Conservation (phyloP, 1,139 yeast genomes). For the Protomyces lactucae-debilis region DNA sequence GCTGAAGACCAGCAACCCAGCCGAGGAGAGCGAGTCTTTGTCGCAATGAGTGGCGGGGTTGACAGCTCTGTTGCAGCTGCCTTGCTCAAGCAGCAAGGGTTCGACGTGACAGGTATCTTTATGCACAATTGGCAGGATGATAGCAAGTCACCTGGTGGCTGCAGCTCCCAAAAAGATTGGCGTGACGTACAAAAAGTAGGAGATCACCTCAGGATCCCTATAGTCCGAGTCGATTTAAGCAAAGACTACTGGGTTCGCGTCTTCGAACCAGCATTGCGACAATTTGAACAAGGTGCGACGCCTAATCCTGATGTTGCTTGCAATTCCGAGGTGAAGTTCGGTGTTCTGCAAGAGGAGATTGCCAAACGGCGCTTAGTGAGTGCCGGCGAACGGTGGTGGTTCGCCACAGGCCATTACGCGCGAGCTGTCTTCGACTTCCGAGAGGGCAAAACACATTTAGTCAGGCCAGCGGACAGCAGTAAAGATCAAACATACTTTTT, state of each 20-base stretch:
- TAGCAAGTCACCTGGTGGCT: slow-evolving; percentile 28
- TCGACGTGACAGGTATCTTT: slow-evolving; percentile 29
- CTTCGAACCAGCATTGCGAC: slow-evolving; percentile 81
- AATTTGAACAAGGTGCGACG: slow-evolving; percentile 66
- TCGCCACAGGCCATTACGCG: slow-evolving; percentile 93
- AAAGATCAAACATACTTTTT: slow-evolving; percentile 93
- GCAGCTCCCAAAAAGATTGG: slow-evolving; percentile 74
- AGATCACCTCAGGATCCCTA: slow-evolving; percentile 55
- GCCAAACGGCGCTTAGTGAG: slow-evolving; percentile 29
- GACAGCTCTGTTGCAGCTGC: slow-evolving; percentile 91
- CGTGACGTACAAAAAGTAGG: slow-evolving; percentile 69
- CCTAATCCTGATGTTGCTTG: slow-evolving; percentile 96
- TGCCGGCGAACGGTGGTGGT: slow-evolving; percentile 46
- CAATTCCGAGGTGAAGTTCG: slow-evolving; percentile 80
- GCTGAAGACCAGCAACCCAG: slow-evolving; percentile 5
- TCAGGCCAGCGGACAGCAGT: slow-evolving; percentile 54
- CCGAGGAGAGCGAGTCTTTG: slow-evolving; percentile 43
- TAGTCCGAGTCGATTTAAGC: slow-evolving; percentile 78
- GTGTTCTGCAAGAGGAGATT: slow-evolving; percentile 40
- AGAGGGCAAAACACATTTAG: slow-evolving; percentile 41
- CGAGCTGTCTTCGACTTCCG: slow-evolving; percentile 17
- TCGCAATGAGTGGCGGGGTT: slow-evolving; percentile 97
- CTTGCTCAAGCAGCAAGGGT: slow-evolving; percentile 45
- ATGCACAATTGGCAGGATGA: slow-evolving; percentile 30
- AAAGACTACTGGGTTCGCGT: slow-evolving; percentile 89